Base-by-base conservation (phyloP, 257 asterid genomes). In the Solanum dulcamara region DNA sequence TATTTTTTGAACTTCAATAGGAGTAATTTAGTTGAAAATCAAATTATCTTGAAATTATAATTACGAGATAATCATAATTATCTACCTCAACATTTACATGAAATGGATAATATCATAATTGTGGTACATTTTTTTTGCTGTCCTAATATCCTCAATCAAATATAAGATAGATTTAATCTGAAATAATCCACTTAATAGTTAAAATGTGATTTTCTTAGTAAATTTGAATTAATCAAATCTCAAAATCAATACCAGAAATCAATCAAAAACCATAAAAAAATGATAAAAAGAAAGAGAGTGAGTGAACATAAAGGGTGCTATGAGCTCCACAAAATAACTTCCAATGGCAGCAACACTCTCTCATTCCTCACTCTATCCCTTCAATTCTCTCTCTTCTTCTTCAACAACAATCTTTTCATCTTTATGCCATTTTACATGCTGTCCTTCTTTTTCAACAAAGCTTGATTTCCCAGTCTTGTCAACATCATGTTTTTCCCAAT, bases 271-370 rank as follows among this genome's bases (percentile, higher is more conserved):
- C 10, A 44, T 5, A 28, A 15, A 26, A 64, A 4, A 4, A 24
- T 12, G 20, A 30, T 8, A n/a, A 42, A 75, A 40, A 8, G 2
- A n/a, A 24, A 1, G 3, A 12, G 3, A 28, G 64, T 70, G 5
- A 48, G 55, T 75, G 44, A 26, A 48, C 86, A 44, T 26, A 64
- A 40, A 24, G 35, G 10, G 71, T 22, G 26, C 66, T 74, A 4
- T 67, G 22, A 38, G 35, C 55, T 77, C 71, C 87, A 57, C 70
- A 57, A 35, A 53, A 64, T 28, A 14, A 90, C 88, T 89, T 84
- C 84, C 93, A 84, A 68, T 91, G 85, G 77, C 91, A 85, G 40
- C 85, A 81, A 87, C 86, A 37, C 85, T 88, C 62, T 85, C 90
- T 85, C 90, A 48, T 87, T 85, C 93, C 22, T 83, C 93, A 18